Evolutionary conservation across 2,329 filamentous ascomycete genomes (phyloP), one percentile per base, ranked within the genome.

Genomic region (Sordariomycetes sp.): DNA sequence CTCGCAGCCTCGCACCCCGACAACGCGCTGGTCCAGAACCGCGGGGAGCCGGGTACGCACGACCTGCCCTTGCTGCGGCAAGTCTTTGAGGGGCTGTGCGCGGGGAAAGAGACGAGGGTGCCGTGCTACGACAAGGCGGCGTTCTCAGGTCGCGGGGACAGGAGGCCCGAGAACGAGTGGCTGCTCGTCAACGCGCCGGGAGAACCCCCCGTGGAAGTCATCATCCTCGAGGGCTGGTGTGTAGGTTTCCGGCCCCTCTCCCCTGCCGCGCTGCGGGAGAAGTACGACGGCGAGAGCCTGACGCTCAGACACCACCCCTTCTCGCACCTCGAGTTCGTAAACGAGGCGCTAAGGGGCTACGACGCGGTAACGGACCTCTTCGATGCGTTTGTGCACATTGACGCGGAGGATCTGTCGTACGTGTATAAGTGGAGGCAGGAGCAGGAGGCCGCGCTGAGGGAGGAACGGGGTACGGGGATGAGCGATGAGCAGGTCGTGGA

Each of bases 151-250:
- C 79, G 85, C 60, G 90, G 90, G 24, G 90, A 95, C 70, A 84
- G 90, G 54, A 74, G 80, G 1, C 80, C 85, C 0, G 70, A 79
- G 58, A 71, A 70, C 12, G 66, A 76, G 53, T 95, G 90, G 88
- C 71, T 76, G 28, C 65, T 66, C 15, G 76, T 86, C 59, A 82
- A 82, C 62, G 70, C 67, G 52, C 70, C 69, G 0, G 77, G 76
- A 10, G 74, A 79, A 56, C 68, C 66, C 2, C 73, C 69, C n/a
- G 70, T 80, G 25, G 70, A 79, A 25, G 81, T 92, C 7, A 78
- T 96, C 24, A 81, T 96, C 55, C 84, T 96, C 61, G 90, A 96
- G 69, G 90, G 91, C 20, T 96, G 90, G 91, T 94, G 87, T 68
- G 83, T 95, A 13, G 91, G 90, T 2, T 96, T 96, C 71, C 82